Base-by-base conservation (phyloP, 768 basidiomycete species). In the Guyanaporus albipodus region DNA sequence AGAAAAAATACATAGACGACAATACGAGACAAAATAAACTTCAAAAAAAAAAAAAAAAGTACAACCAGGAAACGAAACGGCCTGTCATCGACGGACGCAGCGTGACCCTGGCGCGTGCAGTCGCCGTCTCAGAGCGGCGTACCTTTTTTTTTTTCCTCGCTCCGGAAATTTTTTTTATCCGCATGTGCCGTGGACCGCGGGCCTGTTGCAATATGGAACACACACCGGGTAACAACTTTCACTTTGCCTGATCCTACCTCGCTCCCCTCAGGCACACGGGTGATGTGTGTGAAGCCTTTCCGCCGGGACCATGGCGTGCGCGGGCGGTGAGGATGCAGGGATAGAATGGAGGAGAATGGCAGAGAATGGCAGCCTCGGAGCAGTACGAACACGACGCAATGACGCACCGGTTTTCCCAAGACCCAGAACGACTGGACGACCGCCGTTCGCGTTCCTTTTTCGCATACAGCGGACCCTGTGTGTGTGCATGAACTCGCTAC, bases 371-470 rank as follows among this genome's bases (percentile, higher is more conserved):
- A 49, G 11, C 42, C 35, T 45, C 36, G 41, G 42, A 37, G n/a
- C 12, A 23, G 32, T 17, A 52, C 56, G 56, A 53, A 54, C 27
- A 59, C 62, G 60, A 62, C 29, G 47, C 23, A n/a, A 59, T 59
- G 60, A 59, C 31, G 49, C 56, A 43, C 21, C 19, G 36, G 22
- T 10, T 44, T 39, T 36, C 36, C 15, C 40, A 38, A 29, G 27
- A 21, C 19, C 45, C 33, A 43, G 29, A 29, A 44, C 28, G n/a
- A 45, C 22, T 7, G n/a, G 32, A 18, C 35, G n/a, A n/a, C n/a
- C n/a, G n/a, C n/a, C n/a, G n/a, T n/a, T n/a, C n/a, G n/a, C 38
- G 31, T 48, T 28, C 19, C 21, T 34, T 22, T 44, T 14, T 19
- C 28, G 35, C 22, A 46, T 42, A 42, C 37, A 42, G 44, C 41